phyloP scores from a whole-genome alignment of 495 filamentous ascomycete genomes.

The Penicillium subrubescens region DNA sequence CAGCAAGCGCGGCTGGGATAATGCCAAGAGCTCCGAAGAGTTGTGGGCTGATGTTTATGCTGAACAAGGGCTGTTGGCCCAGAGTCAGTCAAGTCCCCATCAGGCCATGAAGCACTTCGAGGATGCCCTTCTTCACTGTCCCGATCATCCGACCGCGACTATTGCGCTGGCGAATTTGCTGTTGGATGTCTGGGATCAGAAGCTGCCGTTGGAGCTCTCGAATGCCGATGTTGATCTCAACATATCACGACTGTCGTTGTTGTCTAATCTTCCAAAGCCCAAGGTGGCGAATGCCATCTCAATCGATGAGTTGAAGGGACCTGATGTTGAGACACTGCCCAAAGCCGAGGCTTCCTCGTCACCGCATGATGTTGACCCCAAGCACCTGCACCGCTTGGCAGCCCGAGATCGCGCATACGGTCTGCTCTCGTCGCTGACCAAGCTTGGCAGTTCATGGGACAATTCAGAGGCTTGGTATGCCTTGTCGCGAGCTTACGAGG shows the following conservation, averaged over 20 bases:
- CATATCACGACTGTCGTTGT: constrained; percentile 29
- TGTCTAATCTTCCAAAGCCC: constrained; percentile 24
- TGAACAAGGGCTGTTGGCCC: constrained; percentile 71
- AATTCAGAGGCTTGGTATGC: constrained; percentile 91
- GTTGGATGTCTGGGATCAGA: constrained; percentile 79
- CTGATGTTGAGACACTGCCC: constrained; percentile 11
- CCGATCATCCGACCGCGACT: constrained; percentile 77
- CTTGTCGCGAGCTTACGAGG: constrained; percentile 82
- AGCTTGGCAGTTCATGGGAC: constrained; percentile 88
- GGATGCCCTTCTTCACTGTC: constrained; percentile 69
- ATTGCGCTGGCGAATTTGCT: constrained; percentile 82
- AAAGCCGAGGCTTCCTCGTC: constrained; percentile 13
- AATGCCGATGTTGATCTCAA: constrained; percentile 36
- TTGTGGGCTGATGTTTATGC: constrained; percentile 78
- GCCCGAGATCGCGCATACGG: constrained; percentile 85
- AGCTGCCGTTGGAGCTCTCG: constrained; percentile 45
- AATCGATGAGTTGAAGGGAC: constrained; percentile 26
- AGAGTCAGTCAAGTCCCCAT: constrained; percentile 62
- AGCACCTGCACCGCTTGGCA: constrained; percentile 73
- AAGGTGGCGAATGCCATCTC: constrained; percentile 26
- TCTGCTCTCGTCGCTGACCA: constrained; percentile 77
- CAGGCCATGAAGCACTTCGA: constrained; percentile 76
- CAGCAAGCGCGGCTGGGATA: constrained; percentile 69
- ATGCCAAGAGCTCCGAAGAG: constrained; percentile 73
- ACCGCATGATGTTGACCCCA: constrained; percentile 48